These are phyloP conservation scores for Mycena epipterygia DNA, from an alignment of 768 basidiomycete species.

Conservation along the genomic window DNA sequence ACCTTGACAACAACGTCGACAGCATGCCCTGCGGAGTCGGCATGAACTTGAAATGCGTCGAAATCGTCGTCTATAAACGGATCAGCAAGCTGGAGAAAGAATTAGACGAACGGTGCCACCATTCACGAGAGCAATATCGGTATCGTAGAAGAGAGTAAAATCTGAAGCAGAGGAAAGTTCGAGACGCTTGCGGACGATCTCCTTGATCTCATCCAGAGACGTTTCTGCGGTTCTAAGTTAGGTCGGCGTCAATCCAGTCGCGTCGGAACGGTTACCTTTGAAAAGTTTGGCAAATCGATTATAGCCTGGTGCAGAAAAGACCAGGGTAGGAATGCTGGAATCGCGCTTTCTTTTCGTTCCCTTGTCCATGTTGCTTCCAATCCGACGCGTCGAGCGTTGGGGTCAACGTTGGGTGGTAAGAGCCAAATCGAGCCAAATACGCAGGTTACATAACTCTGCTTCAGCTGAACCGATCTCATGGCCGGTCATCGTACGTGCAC, in stretches of 20 bases:
- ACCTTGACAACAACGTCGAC: conserved; percentile 55
- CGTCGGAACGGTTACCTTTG: conserved; percentile 54
- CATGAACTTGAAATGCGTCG: conserved; percentile 72
- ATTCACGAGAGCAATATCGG: conserved; percentile 80
- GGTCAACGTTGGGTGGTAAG: neutral
- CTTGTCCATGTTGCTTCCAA: conserved; percentile 47
- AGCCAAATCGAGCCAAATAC: neutral
- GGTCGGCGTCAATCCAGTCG: conserved; percentile 9
- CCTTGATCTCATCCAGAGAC: conserved; percentile 69
- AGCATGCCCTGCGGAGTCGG: conserved; percentile 47
- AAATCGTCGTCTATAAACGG: conserved; percentile 78
- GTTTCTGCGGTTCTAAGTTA: conserved; percentile 57
- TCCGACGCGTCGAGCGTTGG: conserved; percentile 28
- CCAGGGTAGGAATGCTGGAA: conserved; percentile 55
- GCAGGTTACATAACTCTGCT: neutral
- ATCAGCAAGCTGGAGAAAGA: conserved; percentile 17
- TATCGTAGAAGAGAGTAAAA: conserved; percentile 68
- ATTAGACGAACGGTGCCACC: conserved; percentile 55
- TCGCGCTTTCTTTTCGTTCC: conserved; percentile 62
- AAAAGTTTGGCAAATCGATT: conserved; percentile 68
- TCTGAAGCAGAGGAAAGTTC: conserved; percentile 55
- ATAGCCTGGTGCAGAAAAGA: conserved; percentile 54
- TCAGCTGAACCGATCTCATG: conserved; percentile 36
- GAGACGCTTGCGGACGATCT: conserved; percentile 74
- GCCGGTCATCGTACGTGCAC: conserved; percentile 48